A percentile compares a stretch with the other conserved stretches of the same genome.
Evolutionary conservation across 768 basidiomycete genomes (phyloP).

Genomic region (Termitomyces sp.): DNA sequence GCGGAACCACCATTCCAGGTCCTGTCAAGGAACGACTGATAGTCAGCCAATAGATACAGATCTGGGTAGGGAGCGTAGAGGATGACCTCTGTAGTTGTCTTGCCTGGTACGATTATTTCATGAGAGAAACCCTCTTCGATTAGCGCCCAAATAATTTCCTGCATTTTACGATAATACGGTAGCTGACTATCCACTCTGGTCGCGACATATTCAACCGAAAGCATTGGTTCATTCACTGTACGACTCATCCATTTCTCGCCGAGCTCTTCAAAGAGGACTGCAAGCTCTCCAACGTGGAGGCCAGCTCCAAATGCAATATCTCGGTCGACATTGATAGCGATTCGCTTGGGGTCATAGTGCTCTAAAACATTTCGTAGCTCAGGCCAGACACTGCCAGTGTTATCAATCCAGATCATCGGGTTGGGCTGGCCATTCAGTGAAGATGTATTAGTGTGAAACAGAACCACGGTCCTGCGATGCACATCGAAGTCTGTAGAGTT

Average conservation of each 20-base stretch:
- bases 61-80: background rate
- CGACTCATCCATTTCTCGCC: slow-evolving; percentile 39
- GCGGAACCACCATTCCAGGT: slow-evolving; percentile 54
- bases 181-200: slow-evolving; percentile 38
- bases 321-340: slow-evolving; percentile 44
- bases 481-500: slow-evolving; percentile 46
- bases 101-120: slow-evolving; percentile 35
- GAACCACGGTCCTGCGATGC: slow-evolving; percentile 44
- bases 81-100: slow-evolving; percentile 41
- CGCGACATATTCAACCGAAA: slow-evolving; percentile 47
- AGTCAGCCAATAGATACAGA: background rate
- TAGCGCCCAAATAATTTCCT: slow-evolving; percentile 51
- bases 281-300: slow-evolving; percentile 46
- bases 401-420: slow-evolving; percentile 46
- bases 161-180: slow-evolving; percentile 41
- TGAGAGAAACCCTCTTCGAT: slow-evolving; percentile 51
- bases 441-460: slow-evolving; percentile 45
- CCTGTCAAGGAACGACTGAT: slow-evolving; percentile 25
- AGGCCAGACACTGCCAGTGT: slow-evolving; percentile 46
- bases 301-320: slow-evolving; percentile 49
- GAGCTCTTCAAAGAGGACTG: slow-evolving; percentile 33
- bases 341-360: slow-evolving; percentile 34
- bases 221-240: slow-evolving; percentile 39
- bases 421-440: slow-evolving; percentile 34
- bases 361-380: slow-evolving; percentile 37